These are phyloP conservation scores for Porogramme epimiltina DNA, from an alignment of 1,284 basidiomycete genomes.

Conservation along the genomic window DNA sequence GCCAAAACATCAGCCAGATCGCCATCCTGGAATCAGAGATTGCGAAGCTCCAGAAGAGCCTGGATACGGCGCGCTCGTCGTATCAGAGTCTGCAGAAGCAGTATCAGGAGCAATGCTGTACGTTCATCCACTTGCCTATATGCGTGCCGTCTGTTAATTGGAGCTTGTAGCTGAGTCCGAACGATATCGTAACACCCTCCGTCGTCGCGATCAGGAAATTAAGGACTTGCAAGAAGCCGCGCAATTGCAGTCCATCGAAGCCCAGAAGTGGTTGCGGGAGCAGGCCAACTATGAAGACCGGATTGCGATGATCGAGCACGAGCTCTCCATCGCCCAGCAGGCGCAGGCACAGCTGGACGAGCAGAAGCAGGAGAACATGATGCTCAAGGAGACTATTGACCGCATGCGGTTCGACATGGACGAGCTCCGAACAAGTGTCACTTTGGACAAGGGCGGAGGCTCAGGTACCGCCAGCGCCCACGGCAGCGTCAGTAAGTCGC, in stretches of 20 bases:
- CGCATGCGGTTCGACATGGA: conserved; percentile 89
- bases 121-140: conserved; percentile 30
- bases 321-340: conserved; percentile 67
- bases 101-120: conserved; percentile 84
- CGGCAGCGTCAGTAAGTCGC: conserved; percentile 72
- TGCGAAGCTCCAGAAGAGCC: conserved; percentile 65
- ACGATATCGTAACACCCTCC: conserved; percentile 72
- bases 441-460: conserved; percentile 37
- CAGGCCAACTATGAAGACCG: conserved; percentile 71
- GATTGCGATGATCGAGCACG: conserved; percentile 63
- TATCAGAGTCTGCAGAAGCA: conserved; percentile 80
- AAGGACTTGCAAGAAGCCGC: conserved; percentile 61
- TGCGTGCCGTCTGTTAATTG: conserved; percentile 1
- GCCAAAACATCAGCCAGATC: conserved; percentile 66
- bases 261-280: conserved; percentile 61
- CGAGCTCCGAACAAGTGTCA: conserved; percentile 68
- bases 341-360: conserved; percentile 77
- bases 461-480: conserved; percentile 44
- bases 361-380: conserved; percentile 89
- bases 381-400: conserved; percentile 92
- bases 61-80: conserved; percentile 69
- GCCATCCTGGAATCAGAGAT: conserved; percentile 76
- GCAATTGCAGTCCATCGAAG: conserved; percentile 63
- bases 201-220: conserved; percentile 73
- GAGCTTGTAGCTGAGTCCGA: conserved; percentile 65